Evolutionary conservation across 2,329 filamentous ascomycete genomes (phyloP), one percentile per base, ranked within the genome.

Genomic region (Arthroderma sp.): DNA sequence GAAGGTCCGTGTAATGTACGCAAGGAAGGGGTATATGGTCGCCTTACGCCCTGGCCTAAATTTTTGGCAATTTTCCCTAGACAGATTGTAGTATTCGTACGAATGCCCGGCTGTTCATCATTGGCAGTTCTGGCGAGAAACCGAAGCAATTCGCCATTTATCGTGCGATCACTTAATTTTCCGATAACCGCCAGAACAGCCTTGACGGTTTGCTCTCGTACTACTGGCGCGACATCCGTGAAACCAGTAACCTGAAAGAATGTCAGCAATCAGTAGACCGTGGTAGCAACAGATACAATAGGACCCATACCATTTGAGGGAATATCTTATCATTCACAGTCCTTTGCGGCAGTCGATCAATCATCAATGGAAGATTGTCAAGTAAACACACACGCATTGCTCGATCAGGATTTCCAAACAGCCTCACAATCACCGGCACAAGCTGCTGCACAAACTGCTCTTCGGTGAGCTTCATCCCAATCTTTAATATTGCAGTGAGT

Each of bases 71-170:
- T 95, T 58, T 95, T 96, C 22, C 91, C 91, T 0, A 98, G 68
- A 59, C 89, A 96, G 45, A 98, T 98, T 1, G 91, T 98, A 0
- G 91, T 98, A 61, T 98, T 98, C 6, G 91, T 98, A 50, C 91
- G 78, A 52, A 98, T 98, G 0, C 91, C 91, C 1, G 91, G 87
- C 58, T 98, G 89, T 56, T 96, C 91, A 51, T 98, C 91, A 55
- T 96, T 98, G 38, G 91, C 87, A 1, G 89, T 95, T 62, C 94
- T 95, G 37, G 91, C 91, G 29, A 98, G 73, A 58, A 94, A 83
- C 55, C 83, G 84, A 22, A 98, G 69, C 7, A 98, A 72, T 54
- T 98, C 91, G 44, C 91, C 89, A 54, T 98, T 98, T 54, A 96
- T 82, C 5, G 84, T 84, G 33, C 91, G 79, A 56, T 98, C 91